Evolutionary conservation across 768 basidiomycete genomes (phyloP).

Genomic region (Russula lepida): DNA sequence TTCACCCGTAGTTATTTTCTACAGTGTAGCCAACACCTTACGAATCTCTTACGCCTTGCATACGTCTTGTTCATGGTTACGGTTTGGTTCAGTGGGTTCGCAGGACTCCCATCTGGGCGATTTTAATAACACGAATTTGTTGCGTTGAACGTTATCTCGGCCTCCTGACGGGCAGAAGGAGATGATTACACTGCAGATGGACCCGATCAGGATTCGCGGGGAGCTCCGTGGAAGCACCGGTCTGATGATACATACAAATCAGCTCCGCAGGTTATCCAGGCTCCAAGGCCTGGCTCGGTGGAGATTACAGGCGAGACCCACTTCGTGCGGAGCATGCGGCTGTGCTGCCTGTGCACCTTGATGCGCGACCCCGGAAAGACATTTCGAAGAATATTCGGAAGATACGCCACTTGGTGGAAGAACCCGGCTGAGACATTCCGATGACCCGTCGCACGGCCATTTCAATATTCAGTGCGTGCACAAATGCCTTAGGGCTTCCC

Average conservation of each 20-base stretch:
- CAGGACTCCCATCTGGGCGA: slow-evolving; percentile 15
- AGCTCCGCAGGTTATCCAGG: not conserved
- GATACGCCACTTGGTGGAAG: not conserved
- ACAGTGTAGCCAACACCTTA: slow-evolving; percentile 21
- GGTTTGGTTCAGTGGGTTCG: slow-evolving; percentile 11
- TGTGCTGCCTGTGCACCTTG: slow-evolving; percentile 10
- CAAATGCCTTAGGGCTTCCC: not conserved
- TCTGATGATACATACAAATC: not conserved
- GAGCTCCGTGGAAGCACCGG: not conserved
- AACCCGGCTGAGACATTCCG: not conserved
- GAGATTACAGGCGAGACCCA: not conserved
- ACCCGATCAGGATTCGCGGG: not conserved
- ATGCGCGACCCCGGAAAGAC: not conserved
- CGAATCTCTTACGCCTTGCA: slow-evolving; percentile 16
- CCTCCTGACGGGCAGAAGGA: not conserved
- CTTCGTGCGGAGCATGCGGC: slow-evolving; percentile 5
- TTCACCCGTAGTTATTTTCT: slow-evolving; percentile 11
- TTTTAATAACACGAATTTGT: slow-evolving; percentile 16
- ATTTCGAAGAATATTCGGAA: not conserved
- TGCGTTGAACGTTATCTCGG: not conserved
- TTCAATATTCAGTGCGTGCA: not conserved
- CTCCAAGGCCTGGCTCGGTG: slow-evolving; percentile 5
- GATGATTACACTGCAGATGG: not conserved
- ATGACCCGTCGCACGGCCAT: slow-evolving; percentile 2
- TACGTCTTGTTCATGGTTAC: slow-evolving; percentile 15